Base-by-base conservation (phyloP, 768 basidiomycete species). In the Mycena filopes region DNA sequence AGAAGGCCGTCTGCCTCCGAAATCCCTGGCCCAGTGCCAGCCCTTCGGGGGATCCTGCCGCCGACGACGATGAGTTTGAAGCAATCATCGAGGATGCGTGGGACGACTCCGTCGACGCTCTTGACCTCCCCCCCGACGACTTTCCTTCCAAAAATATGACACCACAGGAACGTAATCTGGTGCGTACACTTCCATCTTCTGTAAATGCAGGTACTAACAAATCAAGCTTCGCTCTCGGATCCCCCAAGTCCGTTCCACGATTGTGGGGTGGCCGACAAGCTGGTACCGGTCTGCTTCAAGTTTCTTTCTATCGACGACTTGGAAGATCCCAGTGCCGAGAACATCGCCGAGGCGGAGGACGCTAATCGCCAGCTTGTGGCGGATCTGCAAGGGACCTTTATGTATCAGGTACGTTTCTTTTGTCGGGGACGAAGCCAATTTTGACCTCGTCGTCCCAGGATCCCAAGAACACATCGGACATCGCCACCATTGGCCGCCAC, bases 301-400 rank as follows among this genome's bases (percentile, higher is more conserved):
- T 55, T 55, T n/a, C 9, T 31, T 13, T 8, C 28, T 13, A 23
- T 33, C 16, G 16, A n/a, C 1, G 9, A 13, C 20, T 29, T 45
- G 28, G 26, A 18, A 8, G 26, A 55, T 31, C 41, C 54, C 11
- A 55, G 40, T 20, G 41, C 54, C 23, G 54, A 55, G 41, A 55
- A 20, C 8, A 45, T 55, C 23, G 41, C 40, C 2, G 54, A 21
- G 28, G 25, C 23, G 7, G 25, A 3, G 18, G 54, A 55, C 18
- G 10, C 41, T n/a, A 55, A 55, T 28, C 54, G 54, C 41, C 16
- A 47, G 29, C 55, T 57, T 23, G 45, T 47, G n/a, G 55, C 28
- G 3, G 33, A 38, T 45, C 47, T 0, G 23, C n/a, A 21, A 15
- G 45, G 45, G 3, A 20, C 13, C 21, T 57, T 46, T n/a, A 38